Evolutionary conservation across 495 filamentous ascomycete genomes (phyloP).

Genomic region (Jackrogersella minutella): DNA sequence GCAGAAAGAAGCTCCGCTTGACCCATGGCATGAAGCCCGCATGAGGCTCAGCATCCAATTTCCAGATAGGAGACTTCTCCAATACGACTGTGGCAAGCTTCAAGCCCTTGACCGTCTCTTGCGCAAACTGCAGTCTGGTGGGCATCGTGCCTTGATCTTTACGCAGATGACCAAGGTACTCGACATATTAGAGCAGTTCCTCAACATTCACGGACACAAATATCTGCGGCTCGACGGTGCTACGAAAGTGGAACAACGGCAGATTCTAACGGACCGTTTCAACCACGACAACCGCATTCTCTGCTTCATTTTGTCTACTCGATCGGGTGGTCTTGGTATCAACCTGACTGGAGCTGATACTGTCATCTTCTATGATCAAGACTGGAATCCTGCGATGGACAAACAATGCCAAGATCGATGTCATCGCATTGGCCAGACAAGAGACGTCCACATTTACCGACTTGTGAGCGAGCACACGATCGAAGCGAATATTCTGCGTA

Average conservation of each 20-base stretch:
- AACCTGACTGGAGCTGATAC: conserved; percentile 97
- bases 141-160: conserved; percentile 95
- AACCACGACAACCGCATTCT: conserved; percentile 93
- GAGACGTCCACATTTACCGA: conserved; percentile 98
- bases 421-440: conserved; percentile 97
- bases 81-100: conserved; percentile 98
- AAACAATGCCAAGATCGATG: conserved; percentile 98
- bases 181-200: conserved; percentile 95
- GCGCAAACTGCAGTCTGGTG: conserved; percentile 84
- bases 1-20: conserved; percentile 60
- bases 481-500: conserved; percentile 97
- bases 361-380: conserved; percentile 98
- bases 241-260: conserved; percentile 93
- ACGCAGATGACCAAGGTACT: conserved; percentile 99
- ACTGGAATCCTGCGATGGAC: conserved; percentile 99
- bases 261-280: conserved; percentile 95
- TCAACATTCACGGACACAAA: conserved; percentile 97
- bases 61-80: conserved; percentile 91
- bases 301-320: conserved; percentile 92
- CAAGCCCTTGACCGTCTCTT: conserved; percentile 89
- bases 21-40: conserved; percentile 93
- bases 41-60: conserved; percentile 95
- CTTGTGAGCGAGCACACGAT: conserved; percentile 98
- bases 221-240: conserved; percentile 95
- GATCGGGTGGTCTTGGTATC: conserved; percentile 94